Evolutionary conservation across 768 basidiomycete genomes (phyloP).

Genomic region (Cystofilobasidium ferigula): DNA sequence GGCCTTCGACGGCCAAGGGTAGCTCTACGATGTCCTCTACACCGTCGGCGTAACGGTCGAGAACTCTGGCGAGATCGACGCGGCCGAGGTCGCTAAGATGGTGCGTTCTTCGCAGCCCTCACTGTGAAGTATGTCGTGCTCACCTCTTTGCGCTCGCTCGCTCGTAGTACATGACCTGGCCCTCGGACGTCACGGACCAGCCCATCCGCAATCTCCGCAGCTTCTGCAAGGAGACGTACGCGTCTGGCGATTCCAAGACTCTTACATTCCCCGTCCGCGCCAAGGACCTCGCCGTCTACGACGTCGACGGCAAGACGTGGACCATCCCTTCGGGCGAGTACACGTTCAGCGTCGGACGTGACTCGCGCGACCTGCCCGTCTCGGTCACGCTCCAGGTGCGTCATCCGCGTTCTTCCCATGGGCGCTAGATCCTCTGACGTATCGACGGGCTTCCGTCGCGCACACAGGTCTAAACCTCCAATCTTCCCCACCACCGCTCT

Average conservation of each 20-base stretch:
- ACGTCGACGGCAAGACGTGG: slow-evolving; percentile 1
- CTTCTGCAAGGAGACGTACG: slow-evolving; percentile 14
- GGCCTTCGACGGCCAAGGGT: slow-evolving; percentile 31
- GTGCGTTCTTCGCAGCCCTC: slow-evolving; percentile 29
- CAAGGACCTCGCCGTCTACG: slow-evolving; percentile 21
- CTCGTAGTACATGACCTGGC: slow-evolving; percentile 21
- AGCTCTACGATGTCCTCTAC: slow-evolving; percentile 36
- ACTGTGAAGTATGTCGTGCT: background rate
- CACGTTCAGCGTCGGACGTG: slow-evolving; percentile 8
- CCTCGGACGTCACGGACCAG: slow-evolving; percentile 13
- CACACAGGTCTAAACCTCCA: too few species aligned
- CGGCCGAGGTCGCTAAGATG: slow-evolving; percentile 38
- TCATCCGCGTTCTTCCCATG: background rate
- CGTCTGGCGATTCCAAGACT: slow-evolving; percentile 9
- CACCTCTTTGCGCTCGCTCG: background rate
- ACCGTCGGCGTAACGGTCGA: slow-evolving; percentile 34
- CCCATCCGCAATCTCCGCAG: slow-evolving; percentile 16
- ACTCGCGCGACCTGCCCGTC: slow-evolving; percentile 14
- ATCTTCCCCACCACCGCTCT: too few species aligned
- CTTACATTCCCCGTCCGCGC: slow-evolving; percentile 11
- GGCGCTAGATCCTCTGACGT: too few species aligned
- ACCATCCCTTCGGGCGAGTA: slow-evolving; percentile 14
- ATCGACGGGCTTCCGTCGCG: too few species aligned
- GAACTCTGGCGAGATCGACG: slow-evolving; percentile 36
- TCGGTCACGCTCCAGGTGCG: slow-evolving; percentile 9